Percentiles rank a stretch among this genome's conserved stretches.
Conservation (phyloP, 192 early-diverging fungal genomes). For the Coemansia sp. region DNA sequence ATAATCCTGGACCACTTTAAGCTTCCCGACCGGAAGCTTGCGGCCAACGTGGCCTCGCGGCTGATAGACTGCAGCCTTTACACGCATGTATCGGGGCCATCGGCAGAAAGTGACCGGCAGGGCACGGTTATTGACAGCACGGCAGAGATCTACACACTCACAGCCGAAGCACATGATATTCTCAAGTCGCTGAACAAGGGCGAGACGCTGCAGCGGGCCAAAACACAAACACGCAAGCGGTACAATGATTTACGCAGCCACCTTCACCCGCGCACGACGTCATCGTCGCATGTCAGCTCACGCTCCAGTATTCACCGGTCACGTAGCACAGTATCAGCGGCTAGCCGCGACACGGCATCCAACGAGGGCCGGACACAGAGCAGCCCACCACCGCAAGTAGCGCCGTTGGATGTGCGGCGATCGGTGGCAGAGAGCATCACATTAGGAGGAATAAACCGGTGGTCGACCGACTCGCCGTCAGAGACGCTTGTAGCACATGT, state of each 20-base stretch:
- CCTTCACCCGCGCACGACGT: conserved; percentile 22
- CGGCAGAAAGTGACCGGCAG: conserved; percentile 1
- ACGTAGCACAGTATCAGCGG: not conserved
- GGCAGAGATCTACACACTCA: conserved; percentile 50
- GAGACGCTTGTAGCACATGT: conserved; percentile 38
- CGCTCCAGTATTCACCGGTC: conserved; percentile 10
- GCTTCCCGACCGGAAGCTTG: conserved; percentile 46
- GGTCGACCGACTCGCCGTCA: conserved; percentile 24
- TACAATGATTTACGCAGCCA: conserved; percentile 42
- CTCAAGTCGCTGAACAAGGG: conserved; percentile 31
- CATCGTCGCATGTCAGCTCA: conserved; percentile 9
- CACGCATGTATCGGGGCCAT: conserved; percentile 47
- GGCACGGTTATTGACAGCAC: conserved; percentile 47
- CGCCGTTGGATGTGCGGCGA: conserved; percentile 28
- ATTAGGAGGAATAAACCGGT: not conserved
- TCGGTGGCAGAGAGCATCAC: conserved; percentile 11
- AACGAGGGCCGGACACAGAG: not conserved
- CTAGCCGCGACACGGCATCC: not conserved
- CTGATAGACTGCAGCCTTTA: conserved; percentile 52
- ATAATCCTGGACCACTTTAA: conserved; percentile 51
- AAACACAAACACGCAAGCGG: conserved; percentile 42
- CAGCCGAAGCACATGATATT: conserved; percentile 23
- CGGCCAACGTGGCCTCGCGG: conserved; percentile 41
- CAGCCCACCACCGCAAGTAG: conserved; percentile 21
- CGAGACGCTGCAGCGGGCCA: conserved; percentile 32